These are phyloP conservation scores for Geotrichum bryndzae DNA, from an alignment of 1,139 yeast genomes.

Conservation along the genomic window DNA sequence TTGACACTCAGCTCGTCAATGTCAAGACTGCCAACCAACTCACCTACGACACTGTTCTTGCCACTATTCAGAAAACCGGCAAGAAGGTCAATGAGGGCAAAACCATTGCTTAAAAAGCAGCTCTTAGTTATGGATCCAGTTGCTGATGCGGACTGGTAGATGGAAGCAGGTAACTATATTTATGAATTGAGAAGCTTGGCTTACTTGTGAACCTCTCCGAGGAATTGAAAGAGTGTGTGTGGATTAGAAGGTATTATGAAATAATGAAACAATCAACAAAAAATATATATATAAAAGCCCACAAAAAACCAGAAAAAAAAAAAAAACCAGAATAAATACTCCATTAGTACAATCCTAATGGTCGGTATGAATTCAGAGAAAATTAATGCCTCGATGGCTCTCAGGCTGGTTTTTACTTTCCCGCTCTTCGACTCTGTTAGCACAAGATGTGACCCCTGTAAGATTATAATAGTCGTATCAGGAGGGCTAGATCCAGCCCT, in stretches of 20 bases:
- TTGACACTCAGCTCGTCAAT: constrained; percentile 76
- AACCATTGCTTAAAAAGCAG: constrained; percentile 26
- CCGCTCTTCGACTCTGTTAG: background rate
- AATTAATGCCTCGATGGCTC: no score
- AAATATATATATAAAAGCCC: no score
- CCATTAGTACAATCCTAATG: no score
- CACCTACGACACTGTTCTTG: constrained; percentile 69
- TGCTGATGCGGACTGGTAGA: background rate
- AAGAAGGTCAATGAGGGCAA: constrained; percentile 71
- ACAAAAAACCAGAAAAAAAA: background rate
- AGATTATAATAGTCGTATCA: no score
- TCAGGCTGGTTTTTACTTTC: background rate
- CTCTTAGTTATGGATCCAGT: background rate
- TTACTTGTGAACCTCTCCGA: background rate
- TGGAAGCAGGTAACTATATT: background rate
- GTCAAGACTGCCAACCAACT: constrained; percentile 54
- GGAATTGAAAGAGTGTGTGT: background rate
- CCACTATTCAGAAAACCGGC: constrained; percentile 83
- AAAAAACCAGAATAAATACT: background rate
- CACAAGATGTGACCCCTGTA: no score
- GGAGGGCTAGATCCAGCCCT: constrained; percentile 52
- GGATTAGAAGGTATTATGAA: background rate
- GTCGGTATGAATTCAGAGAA: no score
- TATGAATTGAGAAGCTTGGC: background rate
- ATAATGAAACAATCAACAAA: background rate